These are phyloP conservation scores for Kalmusia sp. DNA, from an alignment of 2,329 filamentous ascomycete species.

Conservation along the genomic window DNA sequence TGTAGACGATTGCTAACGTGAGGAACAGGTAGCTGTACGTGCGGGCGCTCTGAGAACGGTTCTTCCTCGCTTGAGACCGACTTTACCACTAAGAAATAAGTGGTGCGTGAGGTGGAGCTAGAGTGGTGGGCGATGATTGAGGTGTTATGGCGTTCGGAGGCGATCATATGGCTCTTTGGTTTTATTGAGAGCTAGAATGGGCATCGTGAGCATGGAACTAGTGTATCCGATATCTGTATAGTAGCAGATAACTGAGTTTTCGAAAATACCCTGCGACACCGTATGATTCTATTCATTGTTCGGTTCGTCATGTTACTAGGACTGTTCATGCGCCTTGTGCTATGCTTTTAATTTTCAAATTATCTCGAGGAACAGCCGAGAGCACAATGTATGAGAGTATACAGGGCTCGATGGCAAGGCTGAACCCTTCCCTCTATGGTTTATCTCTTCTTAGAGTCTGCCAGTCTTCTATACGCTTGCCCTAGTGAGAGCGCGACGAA, in stretches of 20 bases:
- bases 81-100: constrained; percentile 74
- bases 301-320: too few species aligned
- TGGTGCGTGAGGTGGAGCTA: background rate
- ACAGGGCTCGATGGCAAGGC: too few species aligned
- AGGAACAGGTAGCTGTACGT: constrained; percentile 68
- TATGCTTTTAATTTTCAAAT: too few species aligned
- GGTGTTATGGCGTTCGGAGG: constrained; percentile 25
- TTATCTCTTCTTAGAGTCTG: too few species aligned
- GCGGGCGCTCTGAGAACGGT: constrained; percentile 73
- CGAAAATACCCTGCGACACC: background rate
- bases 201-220: background rate
- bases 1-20: constrained; percentile 11
- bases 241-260: background rate
- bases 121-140: constrained; percentile 1
- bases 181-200: background rate
- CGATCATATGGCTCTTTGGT: background rate
- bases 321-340: too few species aligned
- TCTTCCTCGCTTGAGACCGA: constrained; percentile 77
- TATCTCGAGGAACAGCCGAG: too few species aligned
- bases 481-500: background rate
- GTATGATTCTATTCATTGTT: too few species aligned
- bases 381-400: too few species aligned
- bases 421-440: too few species aligned
- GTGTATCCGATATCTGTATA: background rate
- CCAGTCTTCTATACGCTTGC: too few species aligned